Percentiles rank a stretch among this genome's conserved stretches.
phyloP scores from a whole-genome alignment of 202 grass and related monocot species.

The Brachypodium distachyon region DNA sequence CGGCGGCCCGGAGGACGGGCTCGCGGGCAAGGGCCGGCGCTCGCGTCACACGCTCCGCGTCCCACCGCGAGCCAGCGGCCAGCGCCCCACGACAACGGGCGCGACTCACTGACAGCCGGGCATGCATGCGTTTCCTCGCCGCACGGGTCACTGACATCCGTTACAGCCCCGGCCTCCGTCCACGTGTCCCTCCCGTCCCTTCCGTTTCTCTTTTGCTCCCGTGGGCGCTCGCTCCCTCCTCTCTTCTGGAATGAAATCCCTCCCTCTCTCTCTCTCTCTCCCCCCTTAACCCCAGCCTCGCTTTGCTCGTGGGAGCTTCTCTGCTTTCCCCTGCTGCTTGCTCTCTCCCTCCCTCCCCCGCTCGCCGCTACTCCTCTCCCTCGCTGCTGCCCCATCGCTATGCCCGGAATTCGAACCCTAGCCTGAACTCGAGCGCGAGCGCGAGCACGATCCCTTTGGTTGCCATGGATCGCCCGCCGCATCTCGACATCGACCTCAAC shows the following conservation, averaged over 20 bases:
- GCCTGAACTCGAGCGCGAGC: background rate
- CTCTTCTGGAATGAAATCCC: no score
- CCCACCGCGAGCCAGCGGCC: no score
- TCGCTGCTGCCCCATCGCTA: slow-evolving; percentile 18
- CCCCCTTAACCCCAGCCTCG: slow-evolving; percentile 33
- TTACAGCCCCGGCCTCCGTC: background rate
- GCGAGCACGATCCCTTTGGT: slow-evolving; percentile 26
- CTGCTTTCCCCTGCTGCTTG: background rate
- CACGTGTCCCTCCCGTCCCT: background rate
- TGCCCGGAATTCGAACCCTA: slow-evolving; percentile 8
- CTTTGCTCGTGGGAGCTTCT: slow-evolving; percentile 35
- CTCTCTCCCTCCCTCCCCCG: background rate
- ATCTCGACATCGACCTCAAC: slow-evolving; percentile 89
- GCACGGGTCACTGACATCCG: background rate
- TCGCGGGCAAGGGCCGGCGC: background rate
- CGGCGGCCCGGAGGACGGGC: no score
- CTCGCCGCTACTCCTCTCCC: no score
- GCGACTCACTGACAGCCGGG: no score
- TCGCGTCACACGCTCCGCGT: background rate
- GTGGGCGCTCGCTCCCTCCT: background rate
- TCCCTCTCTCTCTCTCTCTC: no score
- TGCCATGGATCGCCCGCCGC: slow-evolving; percentile 51
- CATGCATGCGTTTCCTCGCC: no score
- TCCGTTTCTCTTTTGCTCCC: background rate
- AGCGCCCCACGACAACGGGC: no score